Evolutionary conservation across 75 land plant genomes (phyloP), one percentile per base, ranked within the genome.

Genomic region (Pinus taeda): DNA sequence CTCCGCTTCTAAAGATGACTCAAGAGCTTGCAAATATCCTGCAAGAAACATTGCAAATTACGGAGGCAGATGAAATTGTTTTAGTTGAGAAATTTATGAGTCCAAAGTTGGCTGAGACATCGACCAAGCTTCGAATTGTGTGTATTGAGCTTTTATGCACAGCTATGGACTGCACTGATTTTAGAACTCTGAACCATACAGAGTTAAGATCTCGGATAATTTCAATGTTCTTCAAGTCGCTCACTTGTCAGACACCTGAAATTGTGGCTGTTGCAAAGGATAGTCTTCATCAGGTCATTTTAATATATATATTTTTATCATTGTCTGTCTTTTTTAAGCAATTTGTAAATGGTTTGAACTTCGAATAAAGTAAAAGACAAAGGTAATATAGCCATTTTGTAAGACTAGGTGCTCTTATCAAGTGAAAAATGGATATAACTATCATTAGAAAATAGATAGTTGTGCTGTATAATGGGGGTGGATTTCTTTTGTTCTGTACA

Each of bases 151-250:
- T 97, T 70, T 85, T 97, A 18, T 95, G 98, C 72, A 95, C 99
- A 53, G 93, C 99, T 57, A 97, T 97, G 99, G 98, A 92, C 57
- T 97, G 99, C 95, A 81, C 92, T 65, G 99, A 97, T 75, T 91
- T 97, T 64, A 94, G 88, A 77, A 90, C 91, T 18, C 83, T 74
- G 71, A 86, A 80, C 77, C 90, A 94, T 84, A 66, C 86, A 70
- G 99, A 96, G 21, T 71, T 96, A 74, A 90, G 95, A 71, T 89
- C 90, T 60, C 88, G 93, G 61, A 89, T 94, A 18, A 96, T 94
- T 72, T 85, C 97, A 22, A 92, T 96, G 99, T 94, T 94, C 72
- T 96, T 96, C 87, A 96, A 94, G 85, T 94, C 95, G 20, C 78
- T 96, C 66, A 96, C 99, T 57, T 94, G 93, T 83, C 83, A 85